phyloP scores from a whole-genome alignment of 257 asterid genomes.

The Ehretia macrophylla region DNA sequence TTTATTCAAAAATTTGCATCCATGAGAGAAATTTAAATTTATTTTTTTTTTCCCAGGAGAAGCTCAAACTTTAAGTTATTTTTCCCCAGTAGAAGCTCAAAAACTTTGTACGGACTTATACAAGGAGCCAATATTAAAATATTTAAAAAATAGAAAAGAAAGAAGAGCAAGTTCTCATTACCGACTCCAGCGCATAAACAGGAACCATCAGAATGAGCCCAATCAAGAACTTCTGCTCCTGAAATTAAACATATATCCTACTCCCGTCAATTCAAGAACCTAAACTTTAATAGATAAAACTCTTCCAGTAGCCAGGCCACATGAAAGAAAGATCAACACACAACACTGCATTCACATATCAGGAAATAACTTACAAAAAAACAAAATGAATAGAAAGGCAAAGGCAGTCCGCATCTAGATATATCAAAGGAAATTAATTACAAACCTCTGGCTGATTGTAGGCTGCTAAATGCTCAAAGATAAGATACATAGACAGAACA shows the following conservation, averaged over 20 bases:
- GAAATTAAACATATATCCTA: slow-evolving; percentile 29
- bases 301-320: neutral
- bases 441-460: slow-evolving; percentile 94
- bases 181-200: slow-evolving; percentile 98
- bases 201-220: slow-evolving; percentile 97
- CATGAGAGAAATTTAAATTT: too few species aligned
- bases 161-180: slow-evolving; percentile 27
- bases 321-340: slow-evolving; percentile 1
- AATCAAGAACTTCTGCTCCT: slow-evolving; percentile 95
- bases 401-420: neutral
- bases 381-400: too few species aligned
- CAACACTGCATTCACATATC: slow-evolving; percentile 1
- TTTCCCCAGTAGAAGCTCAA: too few species aligned
- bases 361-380: neutral
- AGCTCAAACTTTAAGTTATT: too few species aligned
- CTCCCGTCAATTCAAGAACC: slow-evolving; percentile 9
- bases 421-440: slow-evolving; percentile 10
- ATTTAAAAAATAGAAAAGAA: slow-evolving; percentile 5
- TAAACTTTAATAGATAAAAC: slow-evolving; percentile 7
- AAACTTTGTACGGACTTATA: too few species aligned
- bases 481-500: slow-evolving; percentile 70
- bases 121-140: too few species aligned
- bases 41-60: too few species aligned
- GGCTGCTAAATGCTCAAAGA: slow-evolving; percentile 88
- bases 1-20: too few species aligned